Base-by-base conservation (phyloP, 2,329 filamentous ascomycete species). In the Capronia americana region DNA sequence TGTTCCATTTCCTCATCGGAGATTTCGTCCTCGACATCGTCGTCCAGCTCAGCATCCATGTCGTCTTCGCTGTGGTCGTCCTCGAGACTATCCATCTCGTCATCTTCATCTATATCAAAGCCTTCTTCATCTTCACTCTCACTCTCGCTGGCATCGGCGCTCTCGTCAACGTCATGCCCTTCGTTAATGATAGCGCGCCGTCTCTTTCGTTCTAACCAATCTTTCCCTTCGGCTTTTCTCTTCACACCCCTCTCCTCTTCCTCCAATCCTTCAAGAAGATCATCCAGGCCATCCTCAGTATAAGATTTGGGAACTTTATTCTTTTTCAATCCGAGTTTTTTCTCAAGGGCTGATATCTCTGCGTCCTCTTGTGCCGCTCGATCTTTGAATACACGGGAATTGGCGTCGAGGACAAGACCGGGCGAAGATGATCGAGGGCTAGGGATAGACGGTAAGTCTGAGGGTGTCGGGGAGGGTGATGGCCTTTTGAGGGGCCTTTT, bases 271-370 rank as follows among this genome's bases (percentile, higher is more conserved):
- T 87, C 90, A 23, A 97, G 80, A 3, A 99, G 78, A 63, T 91
- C 90, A 50, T 89, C 92, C 1, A 98, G 80, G 0, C 93, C 94
- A 74, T 97, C 93, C 74, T 97, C 93, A 23, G 87, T 85, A 72
- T 93, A 92, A 0, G 88, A 83, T 70, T 91, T 90, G 0, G 89
- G 88, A 4, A 92, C 78, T 34, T 86, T 89, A 74, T 92, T 96
- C 67, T 90, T 90, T 26, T 85, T 88, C 38, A 97, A 85, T 0
- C 95, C 94, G 2, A 99, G 81, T 74, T 92, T 96, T 77, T 90
- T 93, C 80, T 99, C 95, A 34, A 97, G 81, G 2, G 88, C 88
- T 23, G 90, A 89, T 72, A 99, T 98, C 72, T 97, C 92, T 1
- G 88, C 91, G 74, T 98, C 93, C 65, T 99, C 94, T 68, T 92